Evolutionary conservation across 164 flowering plant genomes (phyloP).

Genomic region (Macadamia integrifolia): DNA sequence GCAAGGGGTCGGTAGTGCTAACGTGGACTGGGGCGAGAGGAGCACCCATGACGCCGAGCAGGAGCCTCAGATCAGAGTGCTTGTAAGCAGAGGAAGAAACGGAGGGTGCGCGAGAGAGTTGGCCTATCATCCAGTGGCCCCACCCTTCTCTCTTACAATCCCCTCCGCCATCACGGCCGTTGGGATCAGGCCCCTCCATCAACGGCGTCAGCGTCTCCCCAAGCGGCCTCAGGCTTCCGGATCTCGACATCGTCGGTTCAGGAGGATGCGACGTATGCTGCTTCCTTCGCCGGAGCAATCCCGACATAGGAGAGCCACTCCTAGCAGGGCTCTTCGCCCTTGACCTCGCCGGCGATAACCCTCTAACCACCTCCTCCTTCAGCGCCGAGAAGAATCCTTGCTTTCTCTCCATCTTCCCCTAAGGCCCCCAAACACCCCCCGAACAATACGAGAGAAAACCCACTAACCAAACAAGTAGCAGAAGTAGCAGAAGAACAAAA

Average conservation of each 20-base stretch:
- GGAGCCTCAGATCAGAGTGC: constrained; percentile 70
- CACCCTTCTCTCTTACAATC: constrained; percentile 52
- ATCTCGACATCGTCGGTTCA: constrained; percentile 55
- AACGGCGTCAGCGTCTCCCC: constrained; percentile 71
- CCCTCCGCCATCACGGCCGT: constrained; percentile 34
- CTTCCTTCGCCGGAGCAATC: constrained; percentile 46
- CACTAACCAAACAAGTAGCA: too few species aligned
- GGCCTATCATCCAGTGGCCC: constrained; percentile 86
- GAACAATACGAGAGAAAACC: background rate
- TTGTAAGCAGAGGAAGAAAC: constrained; percentile 35
- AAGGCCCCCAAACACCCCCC: too few species aligned
- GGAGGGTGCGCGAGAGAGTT: constrained; percentile 59
- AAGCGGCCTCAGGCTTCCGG: constrained; percentile 67
- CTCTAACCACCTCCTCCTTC: constrained; percentile 71
- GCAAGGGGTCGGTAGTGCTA: constrained; percentile 42
- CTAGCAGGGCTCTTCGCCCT: constrained; percentile 53
- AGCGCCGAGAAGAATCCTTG: constrained; percentile 79
- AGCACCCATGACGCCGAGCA: constrained; percentile 68
- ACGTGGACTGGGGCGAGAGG: constrained; percentile 76
- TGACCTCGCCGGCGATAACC: constrained; percentile 77
- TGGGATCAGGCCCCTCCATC: constrained; percentile 84
- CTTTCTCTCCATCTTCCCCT: constrained; percentile 63
- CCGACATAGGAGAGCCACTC: constrained; percentile 51
- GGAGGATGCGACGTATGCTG: constrained; percentile 30
- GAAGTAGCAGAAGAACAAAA: background rate